Evolutionary conservation across 2,329 filamentous ascomycete species (phyloP), one percentile per base, ranked within the genome.

Genomic region (Alternaria gaisen): DNA sequence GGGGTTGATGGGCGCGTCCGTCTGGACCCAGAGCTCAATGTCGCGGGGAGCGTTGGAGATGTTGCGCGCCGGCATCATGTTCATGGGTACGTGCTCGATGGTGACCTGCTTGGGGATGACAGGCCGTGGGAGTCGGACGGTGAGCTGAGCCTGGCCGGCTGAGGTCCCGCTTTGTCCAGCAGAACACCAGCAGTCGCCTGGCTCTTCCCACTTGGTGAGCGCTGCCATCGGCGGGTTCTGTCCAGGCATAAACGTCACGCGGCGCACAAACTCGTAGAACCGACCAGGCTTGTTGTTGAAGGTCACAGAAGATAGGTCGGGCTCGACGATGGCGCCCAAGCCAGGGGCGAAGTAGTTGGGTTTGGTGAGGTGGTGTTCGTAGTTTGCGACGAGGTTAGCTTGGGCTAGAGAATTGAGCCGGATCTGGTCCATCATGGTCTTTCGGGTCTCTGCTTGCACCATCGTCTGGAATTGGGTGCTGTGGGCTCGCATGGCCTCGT

Each of bases 181-280:
- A 5, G 90, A 88, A 77, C 94, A 98, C 91, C 93, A 98, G 78
- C 93, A 96, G 63, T 98, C 91, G 20, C 91, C 92, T 34, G 90
- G 85, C 50, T 97, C 91, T 10, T 88, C 82, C 93, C 94, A 97
- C 4, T 83, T 80, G 2, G 79, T 74, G 2, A 97, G 83, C 1
- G 91, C 92, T 0, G 83, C 77, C n/a, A 80, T 71, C 0, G 85
- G 83, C 1, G 83, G 80, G 20, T 70, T 70, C 76, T 71, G 68
- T 68, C 46, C 53, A 53, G 69, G 54, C 11, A 68, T 61, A 12
- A 56, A 71, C 14, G 58, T 69, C 56, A 72, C 16, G 10, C 57
- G 53, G 18, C 58, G 62, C n/a, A 54, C 51, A 10, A 65, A 14
- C 1, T 34, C 40, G 7, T 56, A 46, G 14, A 63, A 16, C 7